Evolutionary conservation across 2,329 filamentous ascomycete genomes (phyloP).

Genomic region (Diaporthe helianthi): DNA sequence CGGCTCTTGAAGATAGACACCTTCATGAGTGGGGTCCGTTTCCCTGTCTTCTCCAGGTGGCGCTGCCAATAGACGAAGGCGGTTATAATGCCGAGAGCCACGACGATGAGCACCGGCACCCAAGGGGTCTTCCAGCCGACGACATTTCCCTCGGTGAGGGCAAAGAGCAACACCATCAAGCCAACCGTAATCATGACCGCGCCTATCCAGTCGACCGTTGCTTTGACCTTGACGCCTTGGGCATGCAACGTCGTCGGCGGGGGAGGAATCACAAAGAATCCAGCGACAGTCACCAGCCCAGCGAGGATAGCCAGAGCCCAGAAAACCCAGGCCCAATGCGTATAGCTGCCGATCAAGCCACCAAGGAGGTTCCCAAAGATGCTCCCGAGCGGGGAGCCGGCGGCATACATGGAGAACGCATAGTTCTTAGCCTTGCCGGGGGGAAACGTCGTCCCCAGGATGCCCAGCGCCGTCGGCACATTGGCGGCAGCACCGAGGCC

Average conservation of each 20-base stretch:
- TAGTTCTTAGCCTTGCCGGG: slow-evolving; percentile 75
- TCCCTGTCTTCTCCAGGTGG: slow-evolving; percentile 60
- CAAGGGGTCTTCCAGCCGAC: slow-evolving; percentile 71
- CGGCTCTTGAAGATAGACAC: slow-evolving; percentile 67
- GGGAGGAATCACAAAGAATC: slow-evolving; percentile 65
- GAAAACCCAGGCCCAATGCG: slow-evolving; percentile 72
- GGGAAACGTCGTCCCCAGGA: slow-evolving; percentile 71
- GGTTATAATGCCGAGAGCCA: slow-evolving; percentile 62
- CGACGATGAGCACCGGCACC: slow-evolving; percentile 65
- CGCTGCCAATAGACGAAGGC: slow-evolving; percentile 68
- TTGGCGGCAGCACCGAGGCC: slow-evolving; percentile 73
- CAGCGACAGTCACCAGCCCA: slow-evolving; percentile 61
- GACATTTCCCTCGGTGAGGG: slow-evolving; percentile 73
- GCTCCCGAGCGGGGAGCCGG: slow-evolving; percentile 69
- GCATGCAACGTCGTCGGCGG: slow-evolving; percentile 47
- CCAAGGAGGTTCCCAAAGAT: slow-evolving; percentile 70
- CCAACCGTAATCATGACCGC: slow-evolving; percentile 68
- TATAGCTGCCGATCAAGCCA: slow-evolving; percentile 68
- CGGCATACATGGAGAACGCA: slow-evolving; percentile 70
- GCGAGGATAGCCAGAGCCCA: slow-evolving; percentile 68
- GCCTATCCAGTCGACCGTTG: slow-evolving; percentile 71
- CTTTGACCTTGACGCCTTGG: slow-evolving; percentile 45
- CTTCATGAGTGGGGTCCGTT: slow-evolving; percentile 67
- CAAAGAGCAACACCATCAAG: slow-evolving; percentile 69
- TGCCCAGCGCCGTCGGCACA: slow-evolving; percentile 74